Conservation (phyloP, 768 basidiomycete species). For the Scleroderma citrinum region DNA sequence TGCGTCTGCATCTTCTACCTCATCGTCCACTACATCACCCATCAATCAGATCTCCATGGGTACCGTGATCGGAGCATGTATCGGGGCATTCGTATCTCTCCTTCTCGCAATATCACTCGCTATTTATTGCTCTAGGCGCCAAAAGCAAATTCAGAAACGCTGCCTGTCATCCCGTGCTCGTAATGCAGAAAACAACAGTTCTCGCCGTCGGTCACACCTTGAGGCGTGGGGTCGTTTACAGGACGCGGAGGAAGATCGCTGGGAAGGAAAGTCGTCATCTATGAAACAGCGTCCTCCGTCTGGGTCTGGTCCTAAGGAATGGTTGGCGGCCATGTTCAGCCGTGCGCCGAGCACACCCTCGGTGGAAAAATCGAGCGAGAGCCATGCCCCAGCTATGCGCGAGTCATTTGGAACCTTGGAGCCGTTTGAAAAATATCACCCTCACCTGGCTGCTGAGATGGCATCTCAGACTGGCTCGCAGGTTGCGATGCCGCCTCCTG, state of each 20-base stretch:
- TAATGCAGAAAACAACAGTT: slow-evolving; percentile 36
- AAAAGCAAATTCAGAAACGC: slow-evolving; percentile 15
- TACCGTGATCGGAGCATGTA: slow-evolving; percentile 58
- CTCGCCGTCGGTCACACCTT: slow-evolving; percentile 36
- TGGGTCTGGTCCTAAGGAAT: slow-evolving; percentile 44
- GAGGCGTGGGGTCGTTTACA: slow-evolving; percentile 57
- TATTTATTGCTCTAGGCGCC: slow-evolving; percentile 46
- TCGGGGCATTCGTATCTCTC: slow-evolving; percentile 52
- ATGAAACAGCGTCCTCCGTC: slow-evolving; percentile 36
- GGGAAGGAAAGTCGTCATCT: slow-evolving; percentile 37
- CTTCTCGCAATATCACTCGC: slow-evolving; percentile 45
- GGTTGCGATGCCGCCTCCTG: slow-evolving; percentile 25
- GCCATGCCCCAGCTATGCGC: slow-evolving; percentile 18
- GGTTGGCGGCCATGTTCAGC: slow-evolving; percentile 59
- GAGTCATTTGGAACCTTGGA: slow-evolving; percentile 28
- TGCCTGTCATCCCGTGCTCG: slow-evolving; percentile 30
- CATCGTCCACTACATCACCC: slow-evolving; percentile 10
- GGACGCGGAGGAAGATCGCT: slow-evolving; percentile 33
- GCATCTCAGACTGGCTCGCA: slow-evolving; percentile 25
- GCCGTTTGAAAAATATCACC: slow-evolving; percentile 56
- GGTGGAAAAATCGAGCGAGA: slow-evolving; percentile 38
- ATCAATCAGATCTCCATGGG: slow-evolving; percentile 26
- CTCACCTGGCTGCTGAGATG: slow-evolving; percentile 47
- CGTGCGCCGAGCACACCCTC: slow-evolving; percentile 50
- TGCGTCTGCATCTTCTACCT: slow-evolving; percentile 9